Base-by-base conservation (phyloP, 805 yeast genomes). In the Wickerhamiella nectarea region DNA sequence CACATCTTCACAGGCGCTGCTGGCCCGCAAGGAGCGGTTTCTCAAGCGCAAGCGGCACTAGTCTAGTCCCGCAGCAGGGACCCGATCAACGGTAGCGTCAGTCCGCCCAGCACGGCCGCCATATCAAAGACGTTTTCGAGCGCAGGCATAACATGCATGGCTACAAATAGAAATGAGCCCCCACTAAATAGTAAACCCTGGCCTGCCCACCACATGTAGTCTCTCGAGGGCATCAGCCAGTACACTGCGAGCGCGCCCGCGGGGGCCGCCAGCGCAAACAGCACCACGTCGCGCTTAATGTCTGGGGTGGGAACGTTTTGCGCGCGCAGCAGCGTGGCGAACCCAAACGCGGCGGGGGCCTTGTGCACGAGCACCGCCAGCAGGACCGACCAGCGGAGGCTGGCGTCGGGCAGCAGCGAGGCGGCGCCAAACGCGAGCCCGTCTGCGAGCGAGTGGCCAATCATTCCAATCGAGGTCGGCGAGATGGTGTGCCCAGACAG, bases 401-500 rank as follows among this genome's bases (percentile, higher is more conserved):
- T 57, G 7, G 60, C 53, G 45, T 62, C 62, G 11, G 63, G 53
- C 9, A 71, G 46, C 19, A 69, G 58, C 39, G 68, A 65, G 1
- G 80, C 68, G 0, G 85, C 71, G 0, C 86, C 85, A 28, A 81
- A 62, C 0, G 85, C 78, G 6, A 81, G 63, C 1, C 93, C 93
- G 52, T 81, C 93, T 1, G 82, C 74, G 2, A 75, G 52, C 0
- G 83, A 73, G 54, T 81, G 93, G 12, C 80, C 64, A 1, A 79
- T 55, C 11, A 81, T 63, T 0, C 86, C 85, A 3, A 79, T 51
- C 0, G 82, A 72, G 2, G 75, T 63, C 40, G 33, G 21, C 38
- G 40, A 34, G 24, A 41, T 12, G 15, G 34, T 34, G 34, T 22
- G 26, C 28, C 38, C 19, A 3, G 18, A 20, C 8, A 36, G 36